Percentiles rank a stretch among this genome's conserved stretches.
phyloP scores from a whole-genome alignment of 139 green algal species.

The Picochlorum sp. region DNA sequence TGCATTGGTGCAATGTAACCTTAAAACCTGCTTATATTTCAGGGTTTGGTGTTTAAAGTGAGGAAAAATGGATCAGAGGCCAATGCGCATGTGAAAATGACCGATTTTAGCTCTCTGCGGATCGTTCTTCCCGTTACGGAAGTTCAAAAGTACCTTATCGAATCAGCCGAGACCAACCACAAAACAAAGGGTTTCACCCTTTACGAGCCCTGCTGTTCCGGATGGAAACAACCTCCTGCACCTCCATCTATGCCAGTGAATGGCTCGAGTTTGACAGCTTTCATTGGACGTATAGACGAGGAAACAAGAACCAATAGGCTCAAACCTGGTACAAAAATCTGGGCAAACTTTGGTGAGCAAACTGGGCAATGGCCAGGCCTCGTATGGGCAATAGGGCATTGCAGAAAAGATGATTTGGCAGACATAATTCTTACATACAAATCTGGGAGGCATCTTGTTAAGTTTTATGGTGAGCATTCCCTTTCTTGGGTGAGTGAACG shows the following conservation, averaged over 20 bases:
- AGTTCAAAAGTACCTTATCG: background rate
- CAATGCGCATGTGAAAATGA: background rate
- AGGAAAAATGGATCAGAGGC: background rate
- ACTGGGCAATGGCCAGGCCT: slow-evolving; percentile 39
- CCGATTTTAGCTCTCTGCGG: background rate
- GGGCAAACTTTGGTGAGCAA: slow-evolving; percentile 18
- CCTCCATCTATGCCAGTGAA: background rate
- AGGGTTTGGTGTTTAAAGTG: background rate
- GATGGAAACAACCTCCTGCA: background rate
- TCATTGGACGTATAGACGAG: background rate
- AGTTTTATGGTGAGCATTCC: slow-evolving; percentile 51
- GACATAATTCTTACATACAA: slow-evolving; percentile 31
- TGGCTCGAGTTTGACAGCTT: background rate
- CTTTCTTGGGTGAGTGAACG: slow-evolving; percentile 31
- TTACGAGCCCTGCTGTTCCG: background rate
- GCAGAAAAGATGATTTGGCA: slow-evolving; percentile 21
- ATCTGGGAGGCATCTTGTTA: slow-evolving; percentile 21
- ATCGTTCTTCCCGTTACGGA: background rate
- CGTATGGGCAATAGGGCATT: slow-evolving; percentile 33
- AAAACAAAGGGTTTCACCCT: background rate
- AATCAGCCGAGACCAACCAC: background rate
- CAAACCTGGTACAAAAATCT: slow-evolving; percentile 8
- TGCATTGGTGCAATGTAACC: too few relatives aligned
- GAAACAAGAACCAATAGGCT: background rate
- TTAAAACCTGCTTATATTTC: too few relatives aligned